Conservation (phyloP, 176 grass and related monocot species). For the Miscanthus lutarioriparius region DNA sequence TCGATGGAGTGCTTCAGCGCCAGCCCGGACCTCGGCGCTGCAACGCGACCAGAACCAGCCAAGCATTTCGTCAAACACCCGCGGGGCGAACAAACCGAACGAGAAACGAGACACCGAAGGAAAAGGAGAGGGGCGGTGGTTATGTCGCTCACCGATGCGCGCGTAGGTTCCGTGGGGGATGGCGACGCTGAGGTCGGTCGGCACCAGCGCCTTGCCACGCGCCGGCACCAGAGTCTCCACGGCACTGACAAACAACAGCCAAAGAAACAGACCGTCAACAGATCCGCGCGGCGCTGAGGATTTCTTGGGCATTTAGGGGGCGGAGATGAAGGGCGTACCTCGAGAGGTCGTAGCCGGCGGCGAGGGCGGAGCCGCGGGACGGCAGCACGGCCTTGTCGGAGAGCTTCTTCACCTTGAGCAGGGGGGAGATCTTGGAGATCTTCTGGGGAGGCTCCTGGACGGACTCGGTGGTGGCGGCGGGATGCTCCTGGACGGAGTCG, state of each 20-base stretch:
- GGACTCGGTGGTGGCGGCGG: slow-evolving; percentile 5
- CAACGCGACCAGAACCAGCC: neutral
- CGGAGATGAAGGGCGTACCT: slow-evolving; percentile 39
- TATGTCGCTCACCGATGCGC: slow-evolving; percentile 54
- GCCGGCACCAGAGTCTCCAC: slow-evolving; percentile 57
- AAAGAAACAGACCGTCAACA: neutral
- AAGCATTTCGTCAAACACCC: slow-evolving; percentile 37
- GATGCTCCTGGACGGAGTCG: slow-evolving; percentile 46
- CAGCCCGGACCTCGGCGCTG: slow-evolving; percentile 77
- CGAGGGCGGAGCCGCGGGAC: slow-evolving; percentile 61
- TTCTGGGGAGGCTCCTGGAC: slow-evolving; percentile 59
- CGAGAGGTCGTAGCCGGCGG: slow-evolving; percentile 93
- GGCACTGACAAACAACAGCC: slow-evolving; percentile 33
- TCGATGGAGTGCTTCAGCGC: slow-evolving; percentile 86
- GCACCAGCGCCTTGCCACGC: slow-evolving; percentile 74
- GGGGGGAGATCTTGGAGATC: slow-evolving; percentile 42
- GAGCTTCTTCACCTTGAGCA: slow-evolving; percentile 86
- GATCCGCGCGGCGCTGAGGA: neutral
- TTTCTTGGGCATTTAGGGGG: too few species aligned
- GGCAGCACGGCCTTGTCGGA: slow-evolving; percentile 73
- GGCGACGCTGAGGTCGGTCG: slow-evolving; percentile 77
- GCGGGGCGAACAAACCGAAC: neutral
- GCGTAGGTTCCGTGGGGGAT: slow-evolving; percentile 91
- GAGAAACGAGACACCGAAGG: neutral
- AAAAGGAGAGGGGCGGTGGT: accelerated